phyloP scores from a whole-genome alignment of 352 stramenopile genomes.

The Globisporangium carolinianum region DNA sequence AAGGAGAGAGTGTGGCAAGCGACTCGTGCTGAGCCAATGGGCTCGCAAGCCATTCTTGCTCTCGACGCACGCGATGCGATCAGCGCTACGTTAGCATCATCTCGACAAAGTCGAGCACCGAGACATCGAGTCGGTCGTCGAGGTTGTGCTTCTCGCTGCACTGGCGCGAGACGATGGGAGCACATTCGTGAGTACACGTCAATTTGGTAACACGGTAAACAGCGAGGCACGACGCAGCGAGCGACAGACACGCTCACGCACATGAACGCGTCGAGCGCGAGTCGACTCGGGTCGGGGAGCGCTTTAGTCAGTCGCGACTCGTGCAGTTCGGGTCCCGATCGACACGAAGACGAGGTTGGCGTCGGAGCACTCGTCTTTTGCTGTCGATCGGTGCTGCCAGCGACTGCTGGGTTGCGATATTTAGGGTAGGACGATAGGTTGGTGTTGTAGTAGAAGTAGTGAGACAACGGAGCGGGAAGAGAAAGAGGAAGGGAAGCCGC shows the following conservation, averaged over 20 bases:
- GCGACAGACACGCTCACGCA: slow-evolving; percentile 6
- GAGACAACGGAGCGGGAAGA: neutral
- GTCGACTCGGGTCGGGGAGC: slow-evolving; percentile 2
- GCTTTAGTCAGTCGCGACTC: neutral
- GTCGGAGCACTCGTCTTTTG: too few species aligned
- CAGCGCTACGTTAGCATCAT: slow-evolving; percentile 45
- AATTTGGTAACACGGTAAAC: too few species aligned
- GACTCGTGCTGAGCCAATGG: too few species aligned
- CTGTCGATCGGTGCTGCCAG: too few species aligned
- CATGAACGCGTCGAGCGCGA: slow-evolving; percentile 23
- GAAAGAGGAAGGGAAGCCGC: neutral
- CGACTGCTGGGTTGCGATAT: slow-evolving; percentile 1
- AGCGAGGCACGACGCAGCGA: too few species aligned
- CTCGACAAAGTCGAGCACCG: slow-evolving; percentile 56
- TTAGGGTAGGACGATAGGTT: slow-evolving; percentile 15
- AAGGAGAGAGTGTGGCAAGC: too few species aligned
- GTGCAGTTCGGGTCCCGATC: too few species aligned
- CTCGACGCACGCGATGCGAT: too few species aligned
- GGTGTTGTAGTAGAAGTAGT: slow-evolving; percentile 14
- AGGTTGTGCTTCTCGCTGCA: slow-evolving; percentile 35
- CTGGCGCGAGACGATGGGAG: neutral
- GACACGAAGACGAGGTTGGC: too few species aligned
- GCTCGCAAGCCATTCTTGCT: too few species aligned
- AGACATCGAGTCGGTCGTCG: slow-evolving; percentile 36
- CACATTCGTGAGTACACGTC: neutral